Evolutionary conservation across 2,329 filamentous ascomycete genomes (phyloP), one percentile per base, ranked within the genome.

Genomic region (Myriosclerotinia duriaeana): DNA sequence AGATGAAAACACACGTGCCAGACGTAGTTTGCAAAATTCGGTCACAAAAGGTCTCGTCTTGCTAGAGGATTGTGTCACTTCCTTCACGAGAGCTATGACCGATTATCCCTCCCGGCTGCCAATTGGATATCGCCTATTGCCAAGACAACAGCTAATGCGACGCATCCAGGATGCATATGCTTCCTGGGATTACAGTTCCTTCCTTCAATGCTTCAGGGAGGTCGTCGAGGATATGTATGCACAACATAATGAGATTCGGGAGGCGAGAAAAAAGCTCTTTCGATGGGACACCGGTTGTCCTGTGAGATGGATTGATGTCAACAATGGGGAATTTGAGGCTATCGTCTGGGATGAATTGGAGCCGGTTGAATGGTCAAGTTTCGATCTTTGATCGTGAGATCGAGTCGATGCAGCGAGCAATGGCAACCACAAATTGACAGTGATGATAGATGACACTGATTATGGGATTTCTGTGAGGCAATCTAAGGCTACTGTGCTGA

Each of bases 181-280:
- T 15, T 26, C 17, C 22, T 52, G 22, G 11, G 22, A 62, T 17
- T 53, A 40, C 38, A 26, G 34, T 14, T 11, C 11, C 9, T 62
- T 62, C 5, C 17, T 62, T 1, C 9, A 53, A 20, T 62, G n/a
- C 11, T 62, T 53, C 48, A 53, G 30, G 36, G 22, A 40, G 15
- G 59, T 15, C 6, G 22, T 62, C 12, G 12, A 34, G 0, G n/a
- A 53, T 8, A 30, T 62, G 22, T 6, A 62, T 40, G 22, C 22
- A 40, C 48, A 62, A 20, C 40, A 40, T 7, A 30, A 8, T 6
- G 46, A 42, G 14, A 53, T 62, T 30, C 26, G 22, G 0, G 38
- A 53, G 34, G 59, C 59, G 3, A 42, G 17, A 62, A 40, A 62
- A 17, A 53, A 62, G 7, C 5, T 53, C 3, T 62, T 62, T n/a